A percentile compares a stretch with the other conserved stretches of the same genome.
These are phyloP conservation scores for Vanrija sp. DNA, from an alignment of 1,284 basidiomycete species.

Conservation along the genomic window DNA sequence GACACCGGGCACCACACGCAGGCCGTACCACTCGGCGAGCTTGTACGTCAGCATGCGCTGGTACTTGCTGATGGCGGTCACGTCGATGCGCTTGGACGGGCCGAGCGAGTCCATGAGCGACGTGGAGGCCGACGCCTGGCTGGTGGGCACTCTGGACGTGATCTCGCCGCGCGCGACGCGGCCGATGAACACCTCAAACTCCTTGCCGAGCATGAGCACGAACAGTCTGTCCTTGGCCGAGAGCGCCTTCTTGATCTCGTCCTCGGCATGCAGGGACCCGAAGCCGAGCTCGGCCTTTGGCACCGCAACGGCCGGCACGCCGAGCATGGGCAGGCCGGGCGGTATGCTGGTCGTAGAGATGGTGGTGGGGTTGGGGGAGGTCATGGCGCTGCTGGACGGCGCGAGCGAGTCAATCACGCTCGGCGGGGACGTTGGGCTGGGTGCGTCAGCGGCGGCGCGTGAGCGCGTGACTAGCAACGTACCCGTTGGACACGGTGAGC, in stretches of 20 bases:
- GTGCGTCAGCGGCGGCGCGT: neutral
- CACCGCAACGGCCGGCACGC: neutral
- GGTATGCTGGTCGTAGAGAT: conserved; percentile 12
- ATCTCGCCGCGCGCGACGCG: conserved; percentile 20
- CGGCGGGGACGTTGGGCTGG: conserved; percentile 18
- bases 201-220: conserved; percentile 38
- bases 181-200: conserved; percentile 38
- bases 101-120: conserved; percentile 19
- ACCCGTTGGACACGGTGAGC: conserved; percentile 22
- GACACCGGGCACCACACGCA: conserved; percentile 27
- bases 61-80: conserved; percentile 32
- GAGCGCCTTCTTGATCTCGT: conserved; percentile 36
- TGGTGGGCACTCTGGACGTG: conserved; percentile 4
- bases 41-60: conserved; percentile 47
- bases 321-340: no score
- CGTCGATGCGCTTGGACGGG: conserved; percentile 22
- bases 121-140: conserved; percentile 7
- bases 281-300: conserved; percentile 36
- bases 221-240: conserved; percentile 41
- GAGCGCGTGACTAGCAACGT: conserved; percentile 4
- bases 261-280: conserved; percentile 31
- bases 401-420: conserved; percentile 12
- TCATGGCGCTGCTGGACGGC: conserved; percentile 8
- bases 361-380: conserved; percentile 12
- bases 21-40: conserved; percentile 45